These are phyloP conservation scores for Cyberlindnera suaveolens DNA, from an alignment of 805 yeast genomes.

Conservation along the genomic window DNA sequence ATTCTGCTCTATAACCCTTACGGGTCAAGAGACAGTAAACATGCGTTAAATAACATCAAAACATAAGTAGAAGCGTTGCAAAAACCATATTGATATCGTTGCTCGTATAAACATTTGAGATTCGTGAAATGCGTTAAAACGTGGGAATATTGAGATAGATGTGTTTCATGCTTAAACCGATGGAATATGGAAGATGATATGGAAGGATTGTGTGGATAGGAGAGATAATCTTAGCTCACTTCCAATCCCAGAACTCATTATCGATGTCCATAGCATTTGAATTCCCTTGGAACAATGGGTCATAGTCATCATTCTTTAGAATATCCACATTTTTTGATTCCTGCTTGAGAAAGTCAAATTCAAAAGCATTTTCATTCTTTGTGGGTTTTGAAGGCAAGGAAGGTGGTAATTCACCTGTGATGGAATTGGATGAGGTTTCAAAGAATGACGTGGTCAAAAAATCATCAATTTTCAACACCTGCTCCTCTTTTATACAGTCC, in stretches of 20 bases:
- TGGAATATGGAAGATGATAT: no score
- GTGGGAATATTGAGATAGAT: no score
- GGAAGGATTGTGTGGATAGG: no score
- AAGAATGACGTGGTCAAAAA: conserved; percentile 20
- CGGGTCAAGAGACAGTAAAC: no score
- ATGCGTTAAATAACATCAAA: no score
- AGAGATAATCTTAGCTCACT: conserved; percentile 1
- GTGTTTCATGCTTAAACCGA: no score
- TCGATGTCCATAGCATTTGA: conserved; percentile 9
- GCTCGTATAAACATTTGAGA: no score
- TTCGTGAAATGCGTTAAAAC: no score
- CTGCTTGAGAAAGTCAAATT: conserved; percentile 21
- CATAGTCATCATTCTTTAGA: conserved; percentile 8
- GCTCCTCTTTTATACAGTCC: conserved; percentile 21
- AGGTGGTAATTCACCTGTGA: conserved; percentile 4
- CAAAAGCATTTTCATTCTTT: conserved; percentile 14
- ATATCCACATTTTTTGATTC: conserved; percentile 6
- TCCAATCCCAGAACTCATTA: conserved; percentile 19
- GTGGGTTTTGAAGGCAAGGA: conserved; percentile 4
- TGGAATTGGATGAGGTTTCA: conserved; percentile 15
- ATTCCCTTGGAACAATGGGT: conserved; percentile 11
- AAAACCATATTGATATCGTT: no score
- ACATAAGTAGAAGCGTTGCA: no score
- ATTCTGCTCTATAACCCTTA: no score
- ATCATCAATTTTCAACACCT: conserved; percentile 20